These are phyloP conservation scores for Leccinum subgranulosum DNA, from an alignment of 768 basidiomycete species.

Conservation along the genomic window DNA sequence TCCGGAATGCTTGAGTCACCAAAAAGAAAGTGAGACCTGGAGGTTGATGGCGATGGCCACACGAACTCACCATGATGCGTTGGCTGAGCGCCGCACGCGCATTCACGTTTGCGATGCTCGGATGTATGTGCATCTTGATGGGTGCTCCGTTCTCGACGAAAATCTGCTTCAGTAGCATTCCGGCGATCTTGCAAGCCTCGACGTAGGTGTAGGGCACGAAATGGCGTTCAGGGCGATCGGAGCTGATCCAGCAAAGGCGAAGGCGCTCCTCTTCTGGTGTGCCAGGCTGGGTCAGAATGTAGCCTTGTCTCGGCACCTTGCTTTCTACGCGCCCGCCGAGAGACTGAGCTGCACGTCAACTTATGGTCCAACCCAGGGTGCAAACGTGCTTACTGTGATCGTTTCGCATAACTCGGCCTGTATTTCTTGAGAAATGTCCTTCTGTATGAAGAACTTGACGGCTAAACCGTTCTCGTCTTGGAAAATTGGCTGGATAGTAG, in stretches of 20 bases:
- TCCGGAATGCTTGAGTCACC: conserved; percentile 64
- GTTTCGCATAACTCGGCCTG: conserved; percentile 73
- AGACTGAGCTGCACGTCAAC: conserved; percentile 39
- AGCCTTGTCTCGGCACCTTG: conserved; percentile 77
- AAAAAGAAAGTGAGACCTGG: background rate
- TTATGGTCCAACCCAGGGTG: background rate
- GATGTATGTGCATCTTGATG: conserved; percentile 76
- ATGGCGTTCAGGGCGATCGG: conserved; percentile 68
- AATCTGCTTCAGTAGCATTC: conserved; percentile 71
- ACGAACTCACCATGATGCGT: conserved; percentile 59
- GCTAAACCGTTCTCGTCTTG: conserved; percentile 65
- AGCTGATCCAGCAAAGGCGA: conserved; percentile 65
- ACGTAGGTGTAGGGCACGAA: conserved; percentile 82
- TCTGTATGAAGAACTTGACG: conserved; percentile 83
- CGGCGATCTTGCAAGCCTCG: conserved; percentile 80
- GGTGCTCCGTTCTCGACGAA: conserved; percentile 64
- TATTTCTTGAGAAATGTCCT: conserved; percentile 64
- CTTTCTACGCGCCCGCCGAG: conserved; percentile 74
- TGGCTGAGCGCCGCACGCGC: conserved; percentile 62
- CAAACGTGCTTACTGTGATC: conserved; percentile 50
- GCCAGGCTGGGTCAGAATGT: conserved; percentile 64
- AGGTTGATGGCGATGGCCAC: conserved; percentile 1
- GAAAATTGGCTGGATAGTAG: conserved; percentile 56
- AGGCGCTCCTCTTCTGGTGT: conserved; percentile 74
- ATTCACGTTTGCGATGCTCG: conserved; percentile 76